A percentile compares a stretch with the other conserved stretches of the same genome.
phyloP scores from a whole-genome alignment of 371 early-diverging fungal species.

The Apophysomyces elegans region DNA sequence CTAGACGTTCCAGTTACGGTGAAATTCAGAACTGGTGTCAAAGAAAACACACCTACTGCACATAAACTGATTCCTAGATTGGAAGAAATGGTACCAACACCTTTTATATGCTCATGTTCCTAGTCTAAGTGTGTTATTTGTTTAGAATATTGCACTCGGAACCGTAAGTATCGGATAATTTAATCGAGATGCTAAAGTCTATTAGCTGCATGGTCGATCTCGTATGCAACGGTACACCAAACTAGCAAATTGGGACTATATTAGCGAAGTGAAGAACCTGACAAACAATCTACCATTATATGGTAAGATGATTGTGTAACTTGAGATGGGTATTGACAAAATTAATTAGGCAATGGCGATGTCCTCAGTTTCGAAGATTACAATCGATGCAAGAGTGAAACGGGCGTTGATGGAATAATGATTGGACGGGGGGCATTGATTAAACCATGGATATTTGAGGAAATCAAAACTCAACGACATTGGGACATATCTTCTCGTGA shows the following conservation, averaged over 20 bases:
- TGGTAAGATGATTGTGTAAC: constrained; percentile 38
- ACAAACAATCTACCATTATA: constrained; percentile 59
- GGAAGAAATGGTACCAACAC: constrained; percentile 55
- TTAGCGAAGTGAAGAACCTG: constrained; percentile 59
- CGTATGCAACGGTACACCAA: constrained; percentile 93
- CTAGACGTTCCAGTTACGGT: constrained; percentile 86
- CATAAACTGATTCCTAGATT: constrained; percentile 76
- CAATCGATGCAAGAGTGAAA: constrained; percentile 62
- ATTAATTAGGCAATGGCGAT: constrained; percentile 88
- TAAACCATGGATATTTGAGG: constrained; percentile 98
- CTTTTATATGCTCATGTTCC: not conserved
- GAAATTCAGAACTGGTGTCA: constrained; percentile 89
- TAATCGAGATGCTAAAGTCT: not conserved
- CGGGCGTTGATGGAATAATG: constrained; percentile 88
- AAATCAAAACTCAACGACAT: constrained; percentile 84
- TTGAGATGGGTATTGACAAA: constrained; percentile 9
- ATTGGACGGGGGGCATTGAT: constrained; percentile 88
- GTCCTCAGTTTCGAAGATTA: constrained; percentile 88
- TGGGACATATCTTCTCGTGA: constrained; percentile 93
- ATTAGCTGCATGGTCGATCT: constrained; percentile 87
- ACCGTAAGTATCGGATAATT: constrained; percentile 37
- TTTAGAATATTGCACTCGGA: constrained; percentile 45
- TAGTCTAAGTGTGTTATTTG: not conserved
- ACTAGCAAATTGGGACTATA: constrained; percentile 93
- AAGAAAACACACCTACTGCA: constrained; percentile 67